Evolutionary conservation across 1,284 basidiomycete species (phyloP).

Genomic region (Pyrrhoderma lamaoense): DNA sequence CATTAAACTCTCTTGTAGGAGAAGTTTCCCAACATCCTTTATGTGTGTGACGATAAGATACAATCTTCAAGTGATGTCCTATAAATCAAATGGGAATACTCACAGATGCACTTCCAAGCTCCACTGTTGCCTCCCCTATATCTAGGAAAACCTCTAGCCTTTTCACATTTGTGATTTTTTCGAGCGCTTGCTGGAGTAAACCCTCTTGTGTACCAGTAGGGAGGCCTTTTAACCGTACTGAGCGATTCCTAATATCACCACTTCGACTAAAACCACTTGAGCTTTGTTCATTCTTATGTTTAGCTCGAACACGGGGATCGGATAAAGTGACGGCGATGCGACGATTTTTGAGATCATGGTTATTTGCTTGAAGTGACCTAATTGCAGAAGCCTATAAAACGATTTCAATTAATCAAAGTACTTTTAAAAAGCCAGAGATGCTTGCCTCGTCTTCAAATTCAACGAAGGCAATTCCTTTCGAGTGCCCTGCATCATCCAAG

Average conservation of each 20-base stretch:
- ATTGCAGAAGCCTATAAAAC: constrained; percentile 56
- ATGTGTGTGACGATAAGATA: constrained; percentile 1
- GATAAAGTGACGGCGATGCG: constrained; percentile 80
- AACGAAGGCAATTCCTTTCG: constrained; percentile 89
- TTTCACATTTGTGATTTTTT: constrained; percentile 67
- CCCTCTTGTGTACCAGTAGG: constrained; percentile 75
- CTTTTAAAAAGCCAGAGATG: neutral
- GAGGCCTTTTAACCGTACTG: constrained; percentile 70
- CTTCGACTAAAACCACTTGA: constrained; percentile 51
- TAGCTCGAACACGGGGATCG: constrained; percentile 59
- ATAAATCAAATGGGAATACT: constrained; percentile 25
- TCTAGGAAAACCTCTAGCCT: constrained; percentile 71
- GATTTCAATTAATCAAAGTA: too few species aligned
- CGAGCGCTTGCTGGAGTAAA: constrained; percentile 78
- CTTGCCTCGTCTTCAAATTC: constrained; percentile 81
- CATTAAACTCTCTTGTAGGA: constrained; percentile 62
- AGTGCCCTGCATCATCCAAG: constrained; percentile 60
- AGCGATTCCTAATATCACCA: constrained; percentile 60
- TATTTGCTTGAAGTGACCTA: constrained; percentile 72
- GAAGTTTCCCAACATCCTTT: constrained; percentile 73
- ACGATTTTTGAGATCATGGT: constrained; percentile 77
- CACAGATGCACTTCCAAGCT: constrained; percentile 69
- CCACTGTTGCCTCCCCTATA: constrained; percentile 65
- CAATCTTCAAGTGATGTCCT: neutral
- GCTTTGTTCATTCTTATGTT: constrained; percentile 34